A percentile compares a stretch with the other conserved stretches of the same genome.
These are phyloP conservation scores for Coemansia sp. DNA, from an alignment of 192 early-diverging fungal species.

Conservation along the genomic window DNA sequence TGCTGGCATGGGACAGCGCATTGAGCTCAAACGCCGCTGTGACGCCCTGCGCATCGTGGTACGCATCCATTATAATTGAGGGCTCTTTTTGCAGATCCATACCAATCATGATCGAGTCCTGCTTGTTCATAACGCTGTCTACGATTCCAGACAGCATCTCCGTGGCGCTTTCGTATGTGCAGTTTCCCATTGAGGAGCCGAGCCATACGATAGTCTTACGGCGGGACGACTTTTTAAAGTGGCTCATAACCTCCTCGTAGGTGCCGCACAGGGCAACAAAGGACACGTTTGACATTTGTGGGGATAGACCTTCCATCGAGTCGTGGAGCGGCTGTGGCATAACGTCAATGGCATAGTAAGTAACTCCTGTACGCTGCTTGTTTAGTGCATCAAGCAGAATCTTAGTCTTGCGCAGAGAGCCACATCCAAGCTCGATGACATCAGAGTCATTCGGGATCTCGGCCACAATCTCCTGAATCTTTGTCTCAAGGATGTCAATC, in stretches of 20 bases:
- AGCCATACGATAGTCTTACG: conserved; percentile 85
- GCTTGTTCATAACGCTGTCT: conserved; percentile 58
- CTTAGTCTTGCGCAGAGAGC: conserved; percentile 86
- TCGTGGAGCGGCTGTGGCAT: conserved; percentile 73
- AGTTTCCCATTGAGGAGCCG: conserved; percentile 87
- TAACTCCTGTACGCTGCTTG: conserved; percentile 59
- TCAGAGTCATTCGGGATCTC: conserved; percentile 67
- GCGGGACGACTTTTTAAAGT: conserved; percentile 52
- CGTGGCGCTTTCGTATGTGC: conserved; percentile 62
- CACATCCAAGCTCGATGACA: conserved; percentile 87
- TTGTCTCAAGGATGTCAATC: conserved; percentile 71
- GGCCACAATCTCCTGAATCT: conserved; percentile 62
- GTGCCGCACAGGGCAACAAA: conserved; percentile 83
- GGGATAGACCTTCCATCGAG: conserved; percentile 68
- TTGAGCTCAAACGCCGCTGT: conserved; percentile 86
- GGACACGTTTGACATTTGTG: conserved; percentile 63
- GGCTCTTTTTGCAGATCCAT: conserved; percentile 81
- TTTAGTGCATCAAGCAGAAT: conserved; percentile 77
- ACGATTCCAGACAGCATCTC: conserved; percentile 64
- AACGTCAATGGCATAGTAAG: conserved; percentile 90
- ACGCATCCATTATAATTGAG: conserved; percentile 70
- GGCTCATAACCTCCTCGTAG: conserved; percentile 80
- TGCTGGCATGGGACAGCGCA: conserved; percentile 75
- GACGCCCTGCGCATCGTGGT: conserved; percentile 77
- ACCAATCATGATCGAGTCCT: conserved; percentile 81